phyloP scores from a whole-genome alignment of 176 grass and related monocot genomes.

The Phyllostachys edulis region DNA sequence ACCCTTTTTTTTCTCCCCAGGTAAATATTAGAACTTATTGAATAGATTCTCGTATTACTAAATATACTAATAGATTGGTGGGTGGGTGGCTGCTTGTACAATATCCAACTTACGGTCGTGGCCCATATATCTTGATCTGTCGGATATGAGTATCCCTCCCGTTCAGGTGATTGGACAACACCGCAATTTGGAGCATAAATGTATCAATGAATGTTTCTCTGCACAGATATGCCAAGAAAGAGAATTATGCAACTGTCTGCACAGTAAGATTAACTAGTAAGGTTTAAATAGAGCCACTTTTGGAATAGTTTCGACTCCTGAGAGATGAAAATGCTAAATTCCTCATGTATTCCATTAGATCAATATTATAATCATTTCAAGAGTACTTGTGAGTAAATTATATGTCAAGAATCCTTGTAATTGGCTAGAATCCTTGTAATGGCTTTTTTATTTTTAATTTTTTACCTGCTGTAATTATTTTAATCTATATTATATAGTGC shows the following conservation, averaged over 20 bases:
- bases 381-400: not conserved
- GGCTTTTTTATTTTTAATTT: too few relatives aligned
- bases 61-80: not conserved
- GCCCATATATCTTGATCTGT: conserved; percentile 89
- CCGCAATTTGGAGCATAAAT: conserved; percentile 92
- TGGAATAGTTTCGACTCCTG: not conserved
- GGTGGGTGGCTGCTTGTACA: not conserved
- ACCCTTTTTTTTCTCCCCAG: not conserved
- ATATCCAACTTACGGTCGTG: conserved; percentile 69
- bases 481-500: too few relatives aligned
- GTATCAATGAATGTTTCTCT: conserved; percentile 89
- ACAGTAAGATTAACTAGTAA: not conserved
- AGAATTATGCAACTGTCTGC: not conserved
- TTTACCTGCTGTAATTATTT: too few relatives aligned
- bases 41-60: not conserved
- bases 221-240: conserved; percentile 35
- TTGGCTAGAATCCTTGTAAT: too few relatives aligned
- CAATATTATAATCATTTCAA: too few relatives aligned
- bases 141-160: conserved; percentile 86
- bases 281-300: not conserved
- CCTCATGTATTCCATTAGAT: not conserved
- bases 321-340: conserved; percentile 6
- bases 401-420: too few relatives aligned
- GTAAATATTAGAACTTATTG: not conserved
- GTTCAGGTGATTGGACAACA: conserved; percentile 89